Evolutionary conservation across 2,329 filamentous ascomycete genomes (phyloP).

Genomic region (Apiospora phragmitis): DNA sequence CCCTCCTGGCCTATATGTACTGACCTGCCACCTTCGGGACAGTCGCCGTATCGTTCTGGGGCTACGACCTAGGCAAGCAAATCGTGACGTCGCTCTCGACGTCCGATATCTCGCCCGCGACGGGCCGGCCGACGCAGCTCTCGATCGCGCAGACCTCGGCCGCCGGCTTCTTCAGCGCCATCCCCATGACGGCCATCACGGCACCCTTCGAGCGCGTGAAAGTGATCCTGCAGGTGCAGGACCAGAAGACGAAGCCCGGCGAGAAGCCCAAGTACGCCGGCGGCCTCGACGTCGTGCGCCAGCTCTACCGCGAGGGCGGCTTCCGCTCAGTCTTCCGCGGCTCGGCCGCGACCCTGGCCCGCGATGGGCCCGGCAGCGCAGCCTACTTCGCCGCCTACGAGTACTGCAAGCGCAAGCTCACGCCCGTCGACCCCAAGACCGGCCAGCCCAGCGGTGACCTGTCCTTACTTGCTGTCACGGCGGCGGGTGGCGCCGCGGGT

Average conservation of each 20-base stretch:
- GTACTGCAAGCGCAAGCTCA: conserved; percentile 85
- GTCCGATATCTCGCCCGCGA: conserved; percentile 62
- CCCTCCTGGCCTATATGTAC: not conserved
- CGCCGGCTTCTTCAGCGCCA: conserved; percentile 95
- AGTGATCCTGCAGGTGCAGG: conserved; percentile 96
- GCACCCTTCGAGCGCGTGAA: conserved; percentile 99
- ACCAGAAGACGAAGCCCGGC: conserved; percentile 79
- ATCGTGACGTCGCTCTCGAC: conserved; percentile 71
- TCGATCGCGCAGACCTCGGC: conserved; percentile 85
- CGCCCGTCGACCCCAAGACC: conserved; percentile 73
- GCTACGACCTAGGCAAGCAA: conserved; percentile 93
- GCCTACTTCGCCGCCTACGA: conserved; percentile 98
- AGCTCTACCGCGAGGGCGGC: conserved; percentile 90
- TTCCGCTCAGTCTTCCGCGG: conserved; percentile 91
- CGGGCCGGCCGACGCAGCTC: conserved; percentile 62
- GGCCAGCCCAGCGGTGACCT: conserved; percentile 76
- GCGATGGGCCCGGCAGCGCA: conserved; percentile 89
- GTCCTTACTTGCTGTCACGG: conserved; percentile 78
- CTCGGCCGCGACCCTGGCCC: conserved; percentile 83
- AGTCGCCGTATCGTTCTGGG: conserved; percentile 77
- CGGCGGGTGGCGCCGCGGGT: conserved; percentile 85
- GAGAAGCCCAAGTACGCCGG: conserved; percentile 92
- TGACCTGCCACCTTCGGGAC: not conserved
- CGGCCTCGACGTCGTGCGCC: conserved; percentile 85
- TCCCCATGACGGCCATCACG: conserved; percentile 98